Base-by-base conservation (phyloP, 257 asterid species). In the Nicotiana undulata region DNA sequence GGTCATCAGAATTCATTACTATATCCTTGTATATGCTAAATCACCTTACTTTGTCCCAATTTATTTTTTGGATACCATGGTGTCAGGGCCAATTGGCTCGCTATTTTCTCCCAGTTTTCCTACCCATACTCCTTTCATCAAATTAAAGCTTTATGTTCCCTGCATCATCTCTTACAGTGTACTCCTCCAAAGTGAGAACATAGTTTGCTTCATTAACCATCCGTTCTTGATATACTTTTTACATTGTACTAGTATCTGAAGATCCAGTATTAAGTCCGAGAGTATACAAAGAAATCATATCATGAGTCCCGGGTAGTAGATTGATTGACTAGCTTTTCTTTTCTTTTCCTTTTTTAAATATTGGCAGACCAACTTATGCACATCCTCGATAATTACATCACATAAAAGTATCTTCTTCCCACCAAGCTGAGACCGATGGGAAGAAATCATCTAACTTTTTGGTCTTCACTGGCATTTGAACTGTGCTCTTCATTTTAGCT, bases 61-160 rank as follows among this genome's bases (percentile, higher is more conserved):
- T 4, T 34, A 18, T 6, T 18, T 66, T 32, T 34, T 34, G 76
- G 29, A 34, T 66, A 52, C 3, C 75, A 68, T n/a, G n/a, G 20
- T 68, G 31, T 40, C 56, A 1, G 29, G 26, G 29, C 53, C 56
- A 37, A 20, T 34, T 67, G 3, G 11, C 53, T 9, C 31, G 13
- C 56, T 40, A 68, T 68, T 68, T 68, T 68, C 76, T 68, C 76
- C 76, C 56, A 40, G 32, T 20, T 68, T 37, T n/a, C 76, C 37
- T 11, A 37, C 56, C 56, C 31, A 5, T 6, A 20, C 1, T 68
- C 55, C 76, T 68, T 31, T 20, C 24, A 68, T 20, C 32, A 40
- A 40, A 40, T 68, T 40, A n/a, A 68, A 40, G 55, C 6, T 37
- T 10, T 68, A 5, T 5, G 76, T 68, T 68, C 56, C 32, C n/a